phyloP scores from a whole-genome alignment of 805 yeast species.

The Candida taoyuanica region DNA sequence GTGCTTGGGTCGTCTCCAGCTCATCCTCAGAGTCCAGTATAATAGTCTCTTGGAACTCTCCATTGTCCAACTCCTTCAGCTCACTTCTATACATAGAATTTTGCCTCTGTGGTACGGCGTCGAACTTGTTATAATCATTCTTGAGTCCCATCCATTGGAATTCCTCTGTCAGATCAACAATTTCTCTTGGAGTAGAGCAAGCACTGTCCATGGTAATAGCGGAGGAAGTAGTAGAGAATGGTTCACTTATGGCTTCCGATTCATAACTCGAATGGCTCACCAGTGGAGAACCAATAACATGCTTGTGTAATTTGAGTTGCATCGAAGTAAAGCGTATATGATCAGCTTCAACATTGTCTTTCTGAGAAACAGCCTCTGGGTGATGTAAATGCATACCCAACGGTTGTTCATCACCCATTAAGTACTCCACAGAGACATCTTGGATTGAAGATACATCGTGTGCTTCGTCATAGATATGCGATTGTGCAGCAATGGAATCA shows the following conservation, averaged over 20 bases:
- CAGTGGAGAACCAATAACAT: slow-evolving; percentile 11
- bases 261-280: no score
- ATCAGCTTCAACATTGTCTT: slow-evolving; percentile 21
- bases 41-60: slow-evolving; percentile 21
- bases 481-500: slow-evolving; percentile 14
- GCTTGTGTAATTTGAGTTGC: slow-evolving; percentile 1
- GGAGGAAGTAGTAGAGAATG: slow-evolving; percentile 17
- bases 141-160: slow-evolving; percentile 5
- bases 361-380: slow-evolving; percentile 15
- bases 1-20: background rate
- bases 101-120: background rate
- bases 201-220: slow-evolving; percentile 13
- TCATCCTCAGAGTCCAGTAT: slow-evolving; percentile 23
- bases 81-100: slow-evolving; percentile 11
- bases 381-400: slow-evolving; percentile 15
- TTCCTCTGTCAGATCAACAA: slow-evolving; percentile 7
- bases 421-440: no score
- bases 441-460: no score
- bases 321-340: slow-evolving; percentile 12
- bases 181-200: background rate
- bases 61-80: slow-evolving; percentile 17
- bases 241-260: no score
- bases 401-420: no score
- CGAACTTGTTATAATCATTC: background rate
- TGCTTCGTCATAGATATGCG: slow-evolving; percentile 14